A percentile compares a stretch with the other conserved stretches of the same genome.
These are phyloP conservation scores for Schizothecium vesticola DNA, from an alignment of 495 filamentous ascomycete genomes.

Conservation along the genomic window DNA sequence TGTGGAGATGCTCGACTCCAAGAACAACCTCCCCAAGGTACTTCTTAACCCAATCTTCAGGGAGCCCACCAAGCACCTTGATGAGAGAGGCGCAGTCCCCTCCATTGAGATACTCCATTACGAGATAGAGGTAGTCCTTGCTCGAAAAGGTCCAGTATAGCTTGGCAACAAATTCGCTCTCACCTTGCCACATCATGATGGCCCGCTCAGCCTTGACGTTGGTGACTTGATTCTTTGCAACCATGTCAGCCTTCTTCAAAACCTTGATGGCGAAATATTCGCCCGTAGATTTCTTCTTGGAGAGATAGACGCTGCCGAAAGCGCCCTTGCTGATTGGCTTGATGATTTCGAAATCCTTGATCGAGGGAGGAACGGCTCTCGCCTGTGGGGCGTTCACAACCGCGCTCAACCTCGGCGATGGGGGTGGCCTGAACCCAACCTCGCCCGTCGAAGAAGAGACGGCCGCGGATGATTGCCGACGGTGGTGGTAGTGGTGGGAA, in stretches of 20 bases:
- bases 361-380: slow-evolving; percentile 83
- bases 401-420: slow-evolving; percentile 71
- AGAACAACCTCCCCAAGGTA: slow-evolving; percentile 94
- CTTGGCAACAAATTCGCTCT: slow-evolving; percentile 98
- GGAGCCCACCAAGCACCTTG: slow-evolving; percentile 82
- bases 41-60: slow-evolving; percentile 96
- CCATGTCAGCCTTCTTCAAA: slow-evolving; percentile 98
- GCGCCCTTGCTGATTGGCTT: slow-evolving; percentile 99
- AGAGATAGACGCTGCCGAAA: slow-evolving; percentile 94
- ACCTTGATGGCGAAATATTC: slow-evolving; percentile 99
- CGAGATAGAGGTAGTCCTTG: slow-evolving; percentile 96
- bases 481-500: slow-evolving; percentile 63
- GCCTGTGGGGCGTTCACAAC: slow-evolving; percentile 66
- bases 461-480: slow-evolving; percentile 85
- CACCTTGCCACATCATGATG: slow-evolving; percentile 99
- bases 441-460: slow-evolving; percentile 58
- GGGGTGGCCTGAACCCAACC: slow-evolving; percentile 55
- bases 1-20: slow-evolving; percentile 91
- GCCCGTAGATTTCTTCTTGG: slow-evolving; percentile 96
- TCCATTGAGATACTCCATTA: slow-evolving; percentile 98
- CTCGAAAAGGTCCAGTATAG: slow-evolving; percentile 99
- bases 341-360: slow-evolving; percentile 99
- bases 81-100: slow-evolving; percentile 96
- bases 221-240: slow-evolving; percentile 98
- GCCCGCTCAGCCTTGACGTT: slow-evolving; percentile 98